A percentile compares a stretch with the other conserved stretches of the same genome.
phyloP scores from a whole-genome alignment of 805 yeast genomes.

The Priceomyces carsonii region DNA sequence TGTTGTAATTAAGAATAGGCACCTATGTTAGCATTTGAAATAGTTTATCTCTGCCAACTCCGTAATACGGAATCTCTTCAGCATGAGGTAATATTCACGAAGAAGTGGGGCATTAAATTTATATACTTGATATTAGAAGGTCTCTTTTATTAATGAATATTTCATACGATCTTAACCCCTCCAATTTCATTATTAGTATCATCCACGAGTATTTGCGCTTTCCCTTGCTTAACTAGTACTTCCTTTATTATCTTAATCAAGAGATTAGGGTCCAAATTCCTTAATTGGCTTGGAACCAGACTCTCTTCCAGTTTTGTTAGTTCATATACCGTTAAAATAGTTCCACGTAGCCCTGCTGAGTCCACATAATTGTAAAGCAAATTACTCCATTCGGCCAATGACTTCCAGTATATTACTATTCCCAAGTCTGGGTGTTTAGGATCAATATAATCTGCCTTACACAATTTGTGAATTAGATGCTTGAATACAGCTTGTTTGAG shows the following conservation, averaged over 20 bases:
- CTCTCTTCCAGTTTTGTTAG: slow-evolving; percentile 63
- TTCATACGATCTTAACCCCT: slow-evolving; percentile 74
- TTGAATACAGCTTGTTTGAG: slow-evolving; percentile 57
- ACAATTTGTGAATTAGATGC: slow-evolving; percentile 51
- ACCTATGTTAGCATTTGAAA: slow-evolving; percentile 9
- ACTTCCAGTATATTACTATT: slow-evolving; percentile 60
- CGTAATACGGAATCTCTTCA: slow-evolving; percentile 2
- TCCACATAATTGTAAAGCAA: slow-evolving; percentile 45
- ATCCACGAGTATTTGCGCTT: slow-evolving; percentile 72
- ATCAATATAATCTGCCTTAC: slow-evolving; percentile 57
- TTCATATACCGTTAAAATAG: slow-evolving; percentile 82
- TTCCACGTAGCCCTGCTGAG: slow-evolving; percentile 72
- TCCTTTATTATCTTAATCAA: slow-evolving; percentile 54
- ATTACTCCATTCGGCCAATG: slow-evolving; percentile 47
- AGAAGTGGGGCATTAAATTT: no score
- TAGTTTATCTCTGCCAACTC: slow-evolving; percentile 4
- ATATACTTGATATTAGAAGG: no score
- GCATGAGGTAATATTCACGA: background rate
- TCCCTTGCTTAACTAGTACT: slow-evolving; percentile 61
- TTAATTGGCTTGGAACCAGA: slow-evolving; percentile 56
- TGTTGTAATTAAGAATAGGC: slow-evolving; percentile 3
- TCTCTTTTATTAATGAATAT: no score
- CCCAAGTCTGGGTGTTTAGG: slow-evolving; percentile 63
- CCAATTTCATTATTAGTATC: slow-evolving; percentile 60
- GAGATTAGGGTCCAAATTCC: slow-evolving; percentile 58